phyloP scores from a whole-genome alignment of 495 filamentous ascomycete genomes.

The Xylaria telfairii region DNA sequence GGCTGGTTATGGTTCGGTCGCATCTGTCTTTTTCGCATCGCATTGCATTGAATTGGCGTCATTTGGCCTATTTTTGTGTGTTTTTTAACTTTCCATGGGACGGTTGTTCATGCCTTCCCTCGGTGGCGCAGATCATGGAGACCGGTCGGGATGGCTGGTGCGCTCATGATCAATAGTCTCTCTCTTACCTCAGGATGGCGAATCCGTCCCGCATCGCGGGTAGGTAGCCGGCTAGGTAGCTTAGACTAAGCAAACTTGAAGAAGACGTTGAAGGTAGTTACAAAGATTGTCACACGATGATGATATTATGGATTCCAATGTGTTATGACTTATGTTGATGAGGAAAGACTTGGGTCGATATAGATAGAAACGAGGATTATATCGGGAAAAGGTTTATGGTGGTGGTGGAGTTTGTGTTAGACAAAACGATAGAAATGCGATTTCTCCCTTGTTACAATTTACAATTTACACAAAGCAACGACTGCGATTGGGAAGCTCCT shows the following conservation, averaged over 20 bases:
- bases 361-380: not conserved
- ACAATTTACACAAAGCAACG: not conserved
- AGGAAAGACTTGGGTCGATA: not conserved
- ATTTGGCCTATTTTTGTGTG: conserved; percentile 2
- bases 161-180: not conserved
- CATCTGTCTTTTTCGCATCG: not conserved
- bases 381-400: too few species aligned
- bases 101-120: not conserved
- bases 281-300: not conserved
- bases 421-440: not conserved
- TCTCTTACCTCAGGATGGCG: not conserved
- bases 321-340: conserved; percentile 12
- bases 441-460: not conserved
- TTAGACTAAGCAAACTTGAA: not conserved
- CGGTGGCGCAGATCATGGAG: not conserved
- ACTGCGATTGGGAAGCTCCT: not conserved
- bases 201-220: not conserved
- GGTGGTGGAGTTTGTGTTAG: too few species aligned
- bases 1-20: not conserved
- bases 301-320: not conserved
- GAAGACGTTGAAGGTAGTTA: not conserved
- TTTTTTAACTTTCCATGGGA: not conserved
- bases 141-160: not conserved
- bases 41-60: conserved; percentile 22
- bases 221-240: conserved; percentile 2